These are phyloP conservation scores for Eucalyptus cladocalyx DNA, from an alignment of 345 rosid species.

Conservation along the genomic window DNA sequence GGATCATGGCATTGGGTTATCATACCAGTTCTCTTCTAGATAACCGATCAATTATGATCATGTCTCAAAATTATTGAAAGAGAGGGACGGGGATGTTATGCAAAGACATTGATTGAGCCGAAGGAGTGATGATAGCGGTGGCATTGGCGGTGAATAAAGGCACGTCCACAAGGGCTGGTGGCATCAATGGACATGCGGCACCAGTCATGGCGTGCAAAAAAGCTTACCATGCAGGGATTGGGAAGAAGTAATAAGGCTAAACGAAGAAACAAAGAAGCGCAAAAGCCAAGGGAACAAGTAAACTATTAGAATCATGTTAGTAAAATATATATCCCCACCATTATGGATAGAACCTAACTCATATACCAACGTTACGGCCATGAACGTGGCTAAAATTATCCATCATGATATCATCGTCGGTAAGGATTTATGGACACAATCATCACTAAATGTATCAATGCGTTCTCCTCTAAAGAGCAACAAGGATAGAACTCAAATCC, in stretches of 20 bases:
- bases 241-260: not conserved
- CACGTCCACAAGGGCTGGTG: not conserved
- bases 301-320: not conserved
- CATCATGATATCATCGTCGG: not conserved
- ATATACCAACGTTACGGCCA: not conserved
- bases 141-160: not conserved
- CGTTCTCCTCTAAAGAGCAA: not conserved
- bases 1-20: not conserved
- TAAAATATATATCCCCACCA: not conserved
- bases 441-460: not conserved
- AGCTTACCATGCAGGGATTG: not conserved
- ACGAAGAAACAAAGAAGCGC: not conserved
- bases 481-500: not conserved
- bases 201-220: not conserved
- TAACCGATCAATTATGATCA: not conserved
- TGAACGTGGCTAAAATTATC: not conserved
- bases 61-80: not conserved
- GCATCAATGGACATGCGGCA: not conserved
- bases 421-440: not conserved
- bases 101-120: not conserved
- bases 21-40: not conserved
- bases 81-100: not conserved
- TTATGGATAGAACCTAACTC: not conserved
- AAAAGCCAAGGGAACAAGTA: not conserved
- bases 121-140: not conserved